Percentiles rank a stretch among this genome's conserved stretches.
Conservation (phyloP, 2,329 filamentous ascomycete species). For the Talaromyces sp. region DNA sequence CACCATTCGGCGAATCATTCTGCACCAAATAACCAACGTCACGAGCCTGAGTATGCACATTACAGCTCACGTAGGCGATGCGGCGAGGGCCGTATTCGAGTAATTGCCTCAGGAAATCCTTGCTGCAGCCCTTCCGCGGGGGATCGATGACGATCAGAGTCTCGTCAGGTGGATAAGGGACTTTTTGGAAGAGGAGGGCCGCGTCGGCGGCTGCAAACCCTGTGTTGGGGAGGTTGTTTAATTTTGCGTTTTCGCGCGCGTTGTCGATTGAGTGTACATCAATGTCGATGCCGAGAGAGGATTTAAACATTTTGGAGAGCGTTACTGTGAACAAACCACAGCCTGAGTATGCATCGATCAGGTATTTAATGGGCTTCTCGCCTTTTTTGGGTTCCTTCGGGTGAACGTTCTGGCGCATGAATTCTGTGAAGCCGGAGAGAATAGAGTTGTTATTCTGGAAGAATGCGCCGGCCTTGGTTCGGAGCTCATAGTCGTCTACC, state of each 20-base stretch:
- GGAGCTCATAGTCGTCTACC: constrained; percentile 77
- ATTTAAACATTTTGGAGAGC: constrained; percentile 73
- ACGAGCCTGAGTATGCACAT: constrained; percentile 93
- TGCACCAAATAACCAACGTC: constrained; percentile 85
- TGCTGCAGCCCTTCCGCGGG: constrained; percentile 92
- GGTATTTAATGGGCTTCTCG: constrained; percentile 64
- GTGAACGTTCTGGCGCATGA: constrained; percentile 76
- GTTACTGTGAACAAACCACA: constrained; percentile 97
- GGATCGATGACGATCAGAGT: constrained; percentile 95
- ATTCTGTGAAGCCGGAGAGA: constrained; percentile 77
- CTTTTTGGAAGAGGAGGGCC: constrained; percentile 71
- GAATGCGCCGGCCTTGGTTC: constrained; percentile 88
- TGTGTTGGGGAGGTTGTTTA: constrained; percentile 73
- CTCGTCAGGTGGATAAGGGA: constrained; percentile 70
- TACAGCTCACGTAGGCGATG: constrained; percentile 93
- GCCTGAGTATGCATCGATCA: constrained; percentile 97
- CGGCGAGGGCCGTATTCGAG: constrained; percentile 71
- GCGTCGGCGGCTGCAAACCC: constrained; percentile 89
- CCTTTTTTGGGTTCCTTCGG: constrained; percentile 41
- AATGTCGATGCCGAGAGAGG: constrained; percentile 88
- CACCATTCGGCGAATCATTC: constrained; percentile 47
- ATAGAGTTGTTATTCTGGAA: constrained; percentile 99
- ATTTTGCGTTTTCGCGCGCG: constrained; percentile 71
- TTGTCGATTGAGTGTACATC: constrained; percentile 71
- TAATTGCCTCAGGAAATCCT: constrained; percentile 76